These are phyloP conservation scores for Circinella umbellata DNA, from an alignment of 371 early-diverging fungal genomes.

Conservation along the genomic window DNA sequence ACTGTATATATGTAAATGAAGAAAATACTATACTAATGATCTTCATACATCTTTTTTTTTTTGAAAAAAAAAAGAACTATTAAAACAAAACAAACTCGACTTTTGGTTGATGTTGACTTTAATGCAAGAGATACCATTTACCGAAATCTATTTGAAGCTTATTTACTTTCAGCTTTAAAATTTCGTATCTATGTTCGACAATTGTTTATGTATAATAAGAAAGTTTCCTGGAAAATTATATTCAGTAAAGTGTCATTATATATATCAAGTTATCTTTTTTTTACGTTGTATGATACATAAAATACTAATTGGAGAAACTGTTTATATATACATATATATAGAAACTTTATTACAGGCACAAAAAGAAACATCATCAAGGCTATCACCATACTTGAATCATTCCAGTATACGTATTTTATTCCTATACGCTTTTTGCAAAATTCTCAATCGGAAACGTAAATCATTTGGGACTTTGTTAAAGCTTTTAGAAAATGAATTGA, in stretches of 20 bases:
- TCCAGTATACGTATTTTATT: too few species aligned
- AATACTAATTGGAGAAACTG: too few species aligned
- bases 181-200: neutral
- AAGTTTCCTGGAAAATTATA: too few species aligned
- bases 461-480: neutral
- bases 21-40: neutral
- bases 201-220: too few species aligned
- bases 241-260: too few species aligned
- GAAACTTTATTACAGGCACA: too few species aligned
- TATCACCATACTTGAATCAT: too few species aligned
- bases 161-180: slow-evolving; percentile 67
- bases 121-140: slow-evolving; percentile 60
- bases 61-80: slow-evolving; percentile 33
- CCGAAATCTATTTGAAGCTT: slow-evolving; percentile 75
- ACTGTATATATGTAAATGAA: neutral
- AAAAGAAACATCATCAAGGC: too few species aligned
- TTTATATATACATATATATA: neutral
- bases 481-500: neutral
- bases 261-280: neutral
- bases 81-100: slow-evolving; percentile 52
- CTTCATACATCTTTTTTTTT: slow-evolving; percentile 24
- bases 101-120: slow-evolving; percentile 63
- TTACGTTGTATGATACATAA: neutral
- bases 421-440: neutral
- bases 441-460: neutral